Percentiles rank a stretch among this genome's conserved stretches.
Conservation (phyloP, 2,329 filamentous ascomycete species). For the Seiridium unicorne region DNA sequence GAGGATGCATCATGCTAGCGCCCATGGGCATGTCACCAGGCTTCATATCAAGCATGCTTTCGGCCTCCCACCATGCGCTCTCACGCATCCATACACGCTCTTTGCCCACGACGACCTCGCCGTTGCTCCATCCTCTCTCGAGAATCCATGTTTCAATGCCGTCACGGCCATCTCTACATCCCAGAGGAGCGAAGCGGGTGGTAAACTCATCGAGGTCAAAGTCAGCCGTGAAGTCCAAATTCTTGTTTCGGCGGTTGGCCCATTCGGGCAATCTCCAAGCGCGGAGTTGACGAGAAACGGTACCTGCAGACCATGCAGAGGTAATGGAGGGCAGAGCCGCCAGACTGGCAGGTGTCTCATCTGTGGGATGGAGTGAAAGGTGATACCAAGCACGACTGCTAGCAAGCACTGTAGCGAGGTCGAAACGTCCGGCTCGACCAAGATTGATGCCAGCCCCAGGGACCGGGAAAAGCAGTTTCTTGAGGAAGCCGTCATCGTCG, state of each 20-base stretch:
- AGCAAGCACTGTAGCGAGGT: conserved; percentile 70
- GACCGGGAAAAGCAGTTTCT: conserved; percentile 76
- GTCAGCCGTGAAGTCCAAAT: conserved; percentile 93
- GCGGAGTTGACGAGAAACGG: conserved; percentile 87
- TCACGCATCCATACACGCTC: conserved; percentile 97
- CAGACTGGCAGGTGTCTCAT: conserved; percentile 74
- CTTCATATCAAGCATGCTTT: conserved; percentile 91
- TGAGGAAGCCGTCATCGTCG: conserved; percentile 80
- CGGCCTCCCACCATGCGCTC: conserved; percentile 94
- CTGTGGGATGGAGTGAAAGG: conserved; percentile 85
- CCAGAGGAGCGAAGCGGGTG: conserved; percentile 76
- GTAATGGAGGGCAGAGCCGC: conserved; percentile 69
- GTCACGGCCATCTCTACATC: conserved; percentile 86
- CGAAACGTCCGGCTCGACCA: conserved; percentile 75
- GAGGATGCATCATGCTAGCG: conserved; percentile 31
- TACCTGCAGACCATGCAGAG: conserved; percentile 90
- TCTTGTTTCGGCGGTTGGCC: conserved; percentile 89
- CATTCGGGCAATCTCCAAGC: conserved; percentile 94
- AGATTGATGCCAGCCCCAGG: conserved; percentile 76
- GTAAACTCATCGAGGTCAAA: conserved; percentile 94
- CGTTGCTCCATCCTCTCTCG: conserved; percentile 97
- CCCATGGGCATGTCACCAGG: conserved; percentile 41
- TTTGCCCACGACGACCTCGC: conserved; percentile 85
- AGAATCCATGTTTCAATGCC: conserved; percentile 93
- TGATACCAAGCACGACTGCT: conserved; percentile 96